These are phyloP conservation scores for Pochonia chlamydosporia DNA, from an alignment of 2,329 filamentous ascomycete species.

Conservation along the genomic window DNA sequence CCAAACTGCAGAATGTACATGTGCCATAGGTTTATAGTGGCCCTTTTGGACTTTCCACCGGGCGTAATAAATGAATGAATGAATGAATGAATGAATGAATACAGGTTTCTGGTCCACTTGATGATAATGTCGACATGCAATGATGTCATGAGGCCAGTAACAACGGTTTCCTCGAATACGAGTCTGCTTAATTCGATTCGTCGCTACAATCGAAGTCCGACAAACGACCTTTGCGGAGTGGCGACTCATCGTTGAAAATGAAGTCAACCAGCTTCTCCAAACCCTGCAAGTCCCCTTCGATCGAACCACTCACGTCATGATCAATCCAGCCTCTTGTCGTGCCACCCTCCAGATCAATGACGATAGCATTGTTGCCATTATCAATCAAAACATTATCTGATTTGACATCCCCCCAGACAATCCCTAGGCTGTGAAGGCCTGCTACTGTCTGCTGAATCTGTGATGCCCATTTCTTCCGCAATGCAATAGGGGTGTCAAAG, in stretches of 20 bases:
- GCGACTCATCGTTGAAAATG: neutral
- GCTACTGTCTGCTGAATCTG: conserved; percentile 1
- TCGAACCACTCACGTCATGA: neutral
- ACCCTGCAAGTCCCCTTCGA: conserved; percentile 2
- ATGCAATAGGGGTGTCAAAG: neutral
- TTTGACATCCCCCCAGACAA: conserved; percentile 1
- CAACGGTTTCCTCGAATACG: no score
- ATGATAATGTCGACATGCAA: no score
- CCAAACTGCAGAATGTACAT: no score
- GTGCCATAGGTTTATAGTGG: no score
- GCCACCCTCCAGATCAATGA: conserved; percentile 2
- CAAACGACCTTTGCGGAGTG: neutral
- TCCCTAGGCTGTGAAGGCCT: neutral
- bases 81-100: no score
- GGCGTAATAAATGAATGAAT: no score
- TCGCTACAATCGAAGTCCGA: no score
- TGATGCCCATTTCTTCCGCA: conserved; percentile 3
- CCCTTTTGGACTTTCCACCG: no score
- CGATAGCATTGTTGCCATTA: conserved; percentile 9
- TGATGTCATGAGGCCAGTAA: no score
- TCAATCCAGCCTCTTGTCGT: conserved; percentile 2
- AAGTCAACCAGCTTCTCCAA: neutral
- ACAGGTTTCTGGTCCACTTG: no score
- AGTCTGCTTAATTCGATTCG: no score
- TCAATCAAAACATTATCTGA: neutral